Base-by-base conservation (phyloP, 2,329 filamentous ascomycete genomes). In the Cytospora paraplurivora region DNA sequence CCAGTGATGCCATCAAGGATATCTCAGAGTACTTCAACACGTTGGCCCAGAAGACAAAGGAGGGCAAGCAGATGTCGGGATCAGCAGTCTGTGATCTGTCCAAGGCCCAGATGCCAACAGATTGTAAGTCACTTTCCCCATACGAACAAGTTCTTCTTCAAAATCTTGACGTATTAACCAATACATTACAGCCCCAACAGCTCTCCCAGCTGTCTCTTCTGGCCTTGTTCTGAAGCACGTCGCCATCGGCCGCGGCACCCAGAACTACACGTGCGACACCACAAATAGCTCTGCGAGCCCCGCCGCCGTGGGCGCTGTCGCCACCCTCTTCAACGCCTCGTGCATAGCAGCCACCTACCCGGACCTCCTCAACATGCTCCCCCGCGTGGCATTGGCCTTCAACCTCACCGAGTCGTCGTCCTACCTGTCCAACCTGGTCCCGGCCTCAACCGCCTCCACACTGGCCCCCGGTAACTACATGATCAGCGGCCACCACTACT, bases 251-350 rank as follows among this genome's bases (percentile, higher is more conserved):
- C 88, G 92, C 52, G 94, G 94, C 65, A 95, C 91, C 8, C 88
- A 97, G 79, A 97, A 97, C 83, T 98, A 97, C 81, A 96, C 92
- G 58, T 97, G 94, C 81, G 80, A 85, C 64, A 78, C 82, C 60
- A 77, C 77, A 67, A 84, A 89, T 69, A 73, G 84, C 1, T 84
- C 83, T 4, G 83, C 86, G 0, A 78, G 77, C 0, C 93, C 94
- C 15, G 81, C 79, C 11, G 81, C 88, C 19, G 76, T 81, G 56
- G 94, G 94, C 67, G 94, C 94, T 60, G 73, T 92, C 0, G 94
- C 94, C 61, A 88, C 86, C 1, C 90, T 98, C 70, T 97, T 91
- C 87, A 93, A 97, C 77, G 90, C 88, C 64, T 91, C 88, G 69
- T 97, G 94, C 77, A 76, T 94, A 38, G 90, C 89, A 7, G 82